phyloP scores from a whole-genome alignment of 495 filamentous ascomycete genomes.

The Durotheca rogersii region DNA sequence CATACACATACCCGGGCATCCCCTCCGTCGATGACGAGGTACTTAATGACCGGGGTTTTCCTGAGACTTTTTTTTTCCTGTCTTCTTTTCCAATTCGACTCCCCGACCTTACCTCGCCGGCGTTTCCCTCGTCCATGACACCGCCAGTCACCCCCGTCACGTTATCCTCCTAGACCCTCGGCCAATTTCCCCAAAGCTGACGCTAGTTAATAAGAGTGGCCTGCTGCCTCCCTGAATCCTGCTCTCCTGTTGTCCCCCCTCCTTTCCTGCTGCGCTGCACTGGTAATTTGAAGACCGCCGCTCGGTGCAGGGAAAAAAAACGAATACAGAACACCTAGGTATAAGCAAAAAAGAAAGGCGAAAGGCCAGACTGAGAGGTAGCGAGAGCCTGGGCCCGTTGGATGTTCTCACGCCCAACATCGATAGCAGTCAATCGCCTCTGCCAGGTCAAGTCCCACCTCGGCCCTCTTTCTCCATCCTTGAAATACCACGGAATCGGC shows the following conservation, averaged over 20 bases:
- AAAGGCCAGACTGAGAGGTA: not conserved
- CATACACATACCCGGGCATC: too few species aligned
- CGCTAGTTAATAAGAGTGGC: too few species aligned
- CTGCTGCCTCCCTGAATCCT: constrained; percentile 12
- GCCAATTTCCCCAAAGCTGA: constrained; percentile 21
- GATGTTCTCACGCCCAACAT: too few species aligned
- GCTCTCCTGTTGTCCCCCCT: not conserved
- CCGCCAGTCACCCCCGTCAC: constrained; percentile 12
- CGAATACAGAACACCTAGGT: not conserved
- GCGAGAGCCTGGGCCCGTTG: too few species aligned
- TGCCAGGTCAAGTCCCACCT: constrained; percentile 2
- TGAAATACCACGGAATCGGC: constrained; percentile 13
- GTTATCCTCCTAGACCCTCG: constrained; percentile 14
- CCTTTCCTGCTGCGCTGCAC: too few species aligned
- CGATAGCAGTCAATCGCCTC: not conserved
- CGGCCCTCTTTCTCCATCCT: constrained; percentile 10
- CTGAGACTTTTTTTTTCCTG: constrained; percentile 3
- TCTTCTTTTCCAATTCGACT: constrained; percentile 5
- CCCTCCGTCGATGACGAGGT: not conserved
- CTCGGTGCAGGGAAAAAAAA: not conserved
- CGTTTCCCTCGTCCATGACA: constrained; percentile 11
- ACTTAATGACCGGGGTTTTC: constrained; percentile 14
- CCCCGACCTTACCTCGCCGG: not conserved
- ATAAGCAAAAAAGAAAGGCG: not conserved
- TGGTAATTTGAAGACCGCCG: not conserved